Evolutionary conservation across 176 grass and related monocot genomes (phyloP), one percentile per base, ranked within the genome.

Genomic region (Phyllostachys edulis): DNA sequence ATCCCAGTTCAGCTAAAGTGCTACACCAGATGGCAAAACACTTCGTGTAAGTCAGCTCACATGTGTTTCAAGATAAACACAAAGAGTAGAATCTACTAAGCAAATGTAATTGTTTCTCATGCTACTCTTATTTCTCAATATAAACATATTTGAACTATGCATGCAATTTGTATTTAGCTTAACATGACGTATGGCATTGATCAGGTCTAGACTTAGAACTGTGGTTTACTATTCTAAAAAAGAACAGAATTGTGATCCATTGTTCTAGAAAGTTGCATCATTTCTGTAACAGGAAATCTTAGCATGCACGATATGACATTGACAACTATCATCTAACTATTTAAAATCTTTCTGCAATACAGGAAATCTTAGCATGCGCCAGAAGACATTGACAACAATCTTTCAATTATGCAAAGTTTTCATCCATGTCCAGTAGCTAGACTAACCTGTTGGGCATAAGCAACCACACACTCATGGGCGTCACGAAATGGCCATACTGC

Each of bases 401-500:
- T 39, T 39, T 39, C 3, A 9, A 18, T 20, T 18, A 73, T 9
- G 56, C 1, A n/a, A 52, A 65, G 29, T 29, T 55, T 47, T 55
- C 9, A 65, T 29, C 59, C 49, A 79, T 39, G 32, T 68, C 76
- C 29, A 75, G 17, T 41, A 27, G 20, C 26, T 56, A n/a, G 0
- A 87, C 70, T 77, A 44, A 96, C 94, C 85, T 89, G 96, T 42
- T 95, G 92, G 73, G 96, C 89, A 82, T 89, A 98, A n/a, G n/a
- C 89, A 82, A 85, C 85, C 3, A 98, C 70, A 77, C 96, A 98
- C 6, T 98, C 87, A 4, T 14, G 67, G 3, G 93, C 91, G 73
- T 92, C 73, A n/a, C 68, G 69, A 69, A 95, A 76, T 69, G 86
- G 67, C 91, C 96, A 85, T 93, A 95, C 20, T 95, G 96, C 14